Evolutionary conservation across 768 basidiomycete species (phyloP), one percentile per base, ranked within the genome.

Genomic region (Lactarius sp.): DNA sequence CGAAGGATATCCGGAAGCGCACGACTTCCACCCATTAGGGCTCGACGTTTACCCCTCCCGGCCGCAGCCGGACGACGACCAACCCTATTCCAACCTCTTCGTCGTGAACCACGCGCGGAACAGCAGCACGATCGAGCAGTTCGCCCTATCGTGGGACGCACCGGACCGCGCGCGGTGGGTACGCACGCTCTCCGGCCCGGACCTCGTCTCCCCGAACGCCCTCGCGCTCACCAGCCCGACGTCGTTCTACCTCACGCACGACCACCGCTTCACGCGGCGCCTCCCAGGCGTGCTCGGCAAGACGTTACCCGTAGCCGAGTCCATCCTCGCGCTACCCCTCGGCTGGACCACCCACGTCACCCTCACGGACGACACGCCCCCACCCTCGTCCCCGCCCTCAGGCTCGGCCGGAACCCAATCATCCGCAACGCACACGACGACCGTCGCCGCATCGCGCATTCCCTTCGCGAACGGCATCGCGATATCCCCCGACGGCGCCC

Each of bases 1-100:
- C 39, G 70, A 75, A 20, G 78, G 78, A 6, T 89, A 84, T 68
- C 89, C 88, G 0, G 62, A 72, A 14, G 69, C 62, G 1, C 83
- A 85, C 69, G 82, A 85, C 68, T 91, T 90, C 69, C 89, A 90
- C 68, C 88, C 89, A 0, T 79, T 91, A 3, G 89, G 88, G 1
- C 70, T 86, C 56, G 86, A 82, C 36, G 69, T 83, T 2, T 83
- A 79, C 69, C 84, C 83, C 5, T 85, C 83, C 0, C 70, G 73
- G 64, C 69, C 72, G 9, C 27, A 27, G 27, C 27, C 27, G 27
- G 27, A 27, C 2, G 27, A 27, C 27, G 79, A 81, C 2, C 0
- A 49, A 20, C 77, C 80, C 53, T 53, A 76, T 4, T 85, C 85
- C 53, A 81, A 81, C 67, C 75, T 90, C 53, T 88, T 85, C 72